Base-by-base conservation (phyloP, 768 basidiomycete genomes). In the Dacryopinax spathularia region DNA sequence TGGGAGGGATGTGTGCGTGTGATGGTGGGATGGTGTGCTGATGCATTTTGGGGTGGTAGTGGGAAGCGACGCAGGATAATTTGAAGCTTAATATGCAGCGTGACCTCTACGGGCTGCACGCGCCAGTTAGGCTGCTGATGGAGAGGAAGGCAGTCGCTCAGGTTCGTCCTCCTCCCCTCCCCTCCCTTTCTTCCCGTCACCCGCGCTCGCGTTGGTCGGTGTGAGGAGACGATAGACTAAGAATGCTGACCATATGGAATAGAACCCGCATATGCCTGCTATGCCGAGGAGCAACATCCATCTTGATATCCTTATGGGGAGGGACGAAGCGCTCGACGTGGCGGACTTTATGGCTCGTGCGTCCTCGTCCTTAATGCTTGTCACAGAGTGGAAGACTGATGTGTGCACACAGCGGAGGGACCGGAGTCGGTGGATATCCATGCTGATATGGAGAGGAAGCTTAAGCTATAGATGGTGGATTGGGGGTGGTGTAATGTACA, bases 51-150 rank as follows among this genome's bases (percentile, higher is more conserved):
- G 48, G 31, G 44, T 43, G 43, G 9, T 36, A 98, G 95, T 98
- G 96, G 96, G 87, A 93, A 61, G 85, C 84, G 67, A 92, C 94
- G 7, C 93, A 96, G 73, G 88, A 91, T 73, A 88, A 87, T 73
- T 72, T 93, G 60, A 87, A 87, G 72, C 78, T 97, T 64, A 92
- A 84, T 59, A 77, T 95, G 75, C 82, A 91, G 71, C 84, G 94
- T 44, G 85, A 91, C 73, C 72, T 87, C 33, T 87, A 86, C 70
- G 96, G 96, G 34, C 73, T 97, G 68, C 91, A 91, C 71, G 85
- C 88, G 20, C 96, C 96, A 1, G 83, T 95, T 75, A 83, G 94
- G 33, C 78, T 84, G 61, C 79, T 96, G 67, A 98, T 98, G 96
- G 96, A 99, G 74, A 84, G 92, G 71, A 88, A 87, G 77, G 81